A percentile compares a stretch with the other conserved stretches of the same genome.
Conservation (phyloP, 768 basidiomycete genomes). For the Hebeloma cylindrosporum region DNA sequence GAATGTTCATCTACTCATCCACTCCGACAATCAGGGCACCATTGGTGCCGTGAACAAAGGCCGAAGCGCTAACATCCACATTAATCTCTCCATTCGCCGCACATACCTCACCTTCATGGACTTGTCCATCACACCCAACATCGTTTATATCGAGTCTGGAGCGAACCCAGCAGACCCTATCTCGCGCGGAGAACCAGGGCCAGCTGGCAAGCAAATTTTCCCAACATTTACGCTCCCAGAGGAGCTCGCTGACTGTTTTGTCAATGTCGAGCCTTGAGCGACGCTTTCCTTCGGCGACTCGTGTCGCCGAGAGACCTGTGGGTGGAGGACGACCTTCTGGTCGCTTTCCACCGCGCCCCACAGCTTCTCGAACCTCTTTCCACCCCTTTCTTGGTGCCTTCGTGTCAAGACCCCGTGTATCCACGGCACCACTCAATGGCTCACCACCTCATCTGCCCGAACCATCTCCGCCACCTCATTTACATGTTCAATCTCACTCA, state of each 20-base stretch:
- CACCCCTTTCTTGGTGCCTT: neutral
- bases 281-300: neutral
- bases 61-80: conserved; percentile 27
- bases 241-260: conserved; percentile 14
- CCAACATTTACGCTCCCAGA: conserved; percentile 13
- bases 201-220: neutral
- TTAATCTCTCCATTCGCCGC: conserved; percentile 29
- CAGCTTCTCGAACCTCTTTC: neutral
- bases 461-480: no score
- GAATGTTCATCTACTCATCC: conserved; percentile 22
- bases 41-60: conserved; percentile 34
- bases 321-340: neutral
- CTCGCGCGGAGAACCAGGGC: conserved; percentile 24
- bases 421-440: neutral
- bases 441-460: neutral
- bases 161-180: conserved; percentile 29
- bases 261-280: conserved; percentile 4
- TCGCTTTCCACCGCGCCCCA: neutral
- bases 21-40: conserved; percentile 35
- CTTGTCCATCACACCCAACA: conserved; percentile 7
- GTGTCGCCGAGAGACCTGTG: neutral
- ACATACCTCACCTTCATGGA: conserved; percentile 2
- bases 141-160: conserved; percentile 25
- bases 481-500: no score
- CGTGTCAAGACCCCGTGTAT: neutral